A percentile compares a stretch with the other conserved stretches of the same genome.
phyloP scores from a whole-genome alignment of 148 eudicot species.

The Limonium bicolor region DNA sequence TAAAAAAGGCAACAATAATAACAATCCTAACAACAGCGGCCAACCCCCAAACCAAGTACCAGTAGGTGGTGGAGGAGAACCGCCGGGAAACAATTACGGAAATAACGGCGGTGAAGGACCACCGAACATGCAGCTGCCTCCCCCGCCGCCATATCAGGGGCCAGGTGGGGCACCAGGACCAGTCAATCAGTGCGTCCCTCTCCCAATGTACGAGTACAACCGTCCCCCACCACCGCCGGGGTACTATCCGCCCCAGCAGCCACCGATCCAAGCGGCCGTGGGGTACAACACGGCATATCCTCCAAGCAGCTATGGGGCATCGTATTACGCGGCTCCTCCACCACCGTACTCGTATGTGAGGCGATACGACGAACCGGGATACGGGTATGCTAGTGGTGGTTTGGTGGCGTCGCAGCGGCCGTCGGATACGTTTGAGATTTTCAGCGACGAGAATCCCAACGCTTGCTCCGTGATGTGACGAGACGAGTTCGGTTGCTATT shows the following conservation, averaged over 20 bases:
- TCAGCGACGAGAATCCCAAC: conserved; percentile 70
- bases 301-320: too few species aligned
- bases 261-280: conserved; percentile 1
- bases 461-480: conserved; percentile 57
- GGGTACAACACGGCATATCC: background rate
- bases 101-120: conserved; percentile 12
- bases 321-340: too few species aligned
- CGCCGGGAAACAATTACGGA: background rate
- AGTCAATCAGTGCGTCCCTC: conserved; percentile 12
- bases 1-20: conserved; percentile 15
- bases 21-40: background rate
- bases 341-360: background rate
- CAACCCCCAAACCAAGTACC: background rate
- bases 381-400: conserved; percentile 1
- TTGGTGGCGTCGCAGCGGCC: background rate
- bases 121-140: conserved; percentile 5
- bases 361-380: conserved; percentile 6
- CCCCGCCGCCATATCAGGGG: conserved; percentile 32
- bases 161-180: conserved; percentile 25
- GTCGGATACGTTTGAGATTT: conserved; percentile 28
- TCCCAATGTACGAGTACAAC: conserved; percentile 10
- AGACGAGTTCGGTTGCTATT: too few species aligned
- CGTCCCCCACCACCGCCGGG: conserved; percentile 2
- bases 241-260: background rate
- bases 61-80: conserved; percentile 6